phyloP scores from a whole-genome alignment of 495 filamentous ascomycete genomes.

The Penicillium simplicissimum region DNA sequence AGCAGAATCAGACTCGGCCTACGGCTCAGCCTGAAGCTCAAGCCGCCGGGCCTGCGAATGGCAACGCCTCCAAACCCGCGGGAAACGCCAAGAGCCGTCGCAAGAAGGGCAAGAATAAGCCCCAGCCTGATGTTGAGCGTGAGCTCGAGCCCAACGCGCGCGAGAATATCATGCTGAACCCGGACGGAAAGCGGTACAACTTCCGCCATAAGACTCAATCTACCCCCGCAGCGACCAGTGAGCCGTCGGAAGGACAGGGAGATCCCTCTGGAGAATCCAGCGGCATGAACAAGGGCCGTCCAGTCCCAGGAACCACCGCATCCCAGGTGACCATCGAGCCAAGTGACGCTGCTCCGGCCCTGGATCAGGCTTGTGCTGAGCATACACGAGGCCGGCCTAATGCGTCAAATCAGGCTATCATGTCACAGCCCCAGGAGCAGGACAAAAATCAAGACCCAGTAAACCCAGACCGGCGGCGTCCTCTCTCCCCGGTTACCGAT shows the following conservation, averaged over 20 bases:
- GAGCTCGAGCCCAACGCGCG: neutral
- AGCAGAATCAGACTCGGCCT: neutral
- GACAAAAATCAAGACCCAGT: neutral
- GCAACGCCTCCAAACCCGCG: neutral
- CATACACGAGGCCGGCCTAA: neutral
- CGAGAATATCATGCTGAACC: neutral
- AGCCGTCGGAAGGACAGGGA: neutral
- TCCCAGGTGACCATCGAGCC: neutral
- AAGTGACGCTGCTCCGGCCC: neutral
- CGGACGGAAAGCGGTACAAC: neutral
- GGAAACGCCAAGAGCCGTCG: neutral
- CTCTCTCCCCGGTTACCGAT: constrained; percentile 8
- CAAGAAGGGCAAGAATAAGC: constrained; percentile 7
- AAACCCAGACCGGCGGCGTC: neutral
- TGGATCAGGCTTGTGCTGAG: neutral
- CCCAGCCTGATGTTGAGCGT: neutral
- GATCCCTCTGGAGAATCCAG: neutral
- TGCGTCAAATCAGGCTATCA: no score
- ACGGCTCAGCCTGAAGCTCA: neutral
- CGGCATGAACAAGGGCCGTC: neutral
- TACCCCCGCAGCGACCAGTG: neutral
- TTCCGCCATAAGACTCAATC: neutral
- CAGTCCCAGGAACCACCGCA: neutral
- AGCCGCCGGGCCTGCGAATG: neutral
- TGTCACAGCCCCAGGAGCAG: neutral